phyloP scores from a whole-genome alignment of 495 filamentous ascomycete genomes.

The Penicillium lividum region DNA sequence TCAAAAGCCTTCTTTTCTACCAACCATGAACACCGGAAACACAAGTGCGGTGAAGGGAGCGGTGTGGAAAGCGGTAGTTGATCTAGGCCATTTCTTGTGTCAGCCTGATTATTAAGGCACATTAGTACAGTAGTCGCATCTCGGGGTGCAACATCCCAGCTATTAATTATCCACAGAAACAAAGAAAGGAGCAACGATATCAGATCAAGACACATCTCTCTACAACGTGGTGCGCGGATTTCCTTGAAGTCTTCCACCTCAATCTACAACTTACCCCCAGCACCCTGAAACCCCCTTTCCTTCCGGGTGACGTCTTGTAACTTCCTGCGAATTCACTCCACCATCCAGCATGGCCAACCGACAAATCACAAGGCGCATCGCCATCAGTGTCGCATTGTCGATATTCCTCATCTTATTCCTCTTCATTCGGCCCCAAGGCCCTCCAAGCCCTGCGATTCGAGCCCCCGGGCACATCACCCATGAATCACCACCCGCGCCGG shows the following conservation, averaged over 20 bases:
- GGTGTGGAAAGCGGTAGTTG: too few relatives aligned
- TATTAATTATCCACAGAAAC: too few relatives aligned
- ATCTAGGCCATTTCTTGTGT: too few relatives aligned
- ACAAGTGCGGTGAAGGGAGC: too few relatives aligned
- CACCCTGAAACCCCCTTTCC: neutral
- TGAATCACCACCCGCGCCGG: constrained; percentile 18
- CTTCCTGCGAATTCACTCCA: neutral
- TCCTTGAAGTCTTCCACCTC: neutral
- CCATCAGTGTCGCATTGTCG: constrained; percentile 36
- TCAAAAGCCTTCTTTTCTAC: too few relatives aligned
- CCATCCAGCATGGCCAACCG: constrained; percentile 40
- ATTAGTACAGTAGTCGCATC: too few relatives aligned
- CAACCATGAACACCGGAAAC: too few relatives aligned
- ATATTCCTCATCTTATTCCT: constrained; percentile 43
- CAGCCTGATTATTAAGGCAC: too few relatives aligned
- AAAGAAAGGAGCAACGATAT: too few relatives aligned
- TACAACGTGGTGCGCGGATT: neutral
- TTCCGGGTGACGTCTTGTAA: neutral
- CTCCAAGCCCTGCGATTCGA: constrained; percentile 43
- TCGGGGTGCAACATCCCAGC: too few relatives aligned
- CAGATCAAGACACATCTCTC: constrained; percentile 1
- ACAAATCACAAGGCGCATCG: constrained; percentile 43
- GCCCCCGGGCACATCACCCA: constrained; percentile 46
- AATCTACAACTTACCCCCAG: neutral
- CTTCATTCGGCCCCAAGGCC: constrained; percentile 43